Conservation (phyloP, 495 filamentous ascomycete species). For the Aspergillus panamensis region DNA sequence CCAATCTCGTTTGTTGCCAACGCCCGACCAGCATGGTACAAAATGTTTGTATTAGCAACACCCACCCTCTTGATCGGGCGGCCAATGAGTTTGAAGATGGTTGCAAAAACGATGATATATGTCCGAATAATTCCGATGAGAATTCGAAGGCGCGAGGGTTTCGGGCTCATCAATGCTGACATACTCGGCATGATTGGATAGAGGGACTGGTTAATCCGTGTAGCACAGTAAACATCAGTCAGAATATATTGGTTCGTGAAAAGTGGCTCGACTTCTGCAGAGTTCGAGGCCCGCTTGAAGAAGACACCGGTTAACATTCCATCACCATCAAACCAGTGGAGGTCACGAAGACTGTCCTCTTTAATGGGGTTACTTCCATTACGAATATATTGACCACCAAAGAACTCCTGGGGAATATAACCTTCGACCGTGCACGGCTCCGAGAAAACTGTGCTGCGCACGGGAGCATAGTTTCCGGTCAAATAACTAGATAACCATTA, state of each 20-base stretch:
- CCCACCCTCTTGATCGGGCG: constrained; percentile 59
- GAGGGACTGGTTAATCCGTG: constrained; percentile 38
- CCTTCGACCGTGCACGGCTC: constrained; percentile 49
- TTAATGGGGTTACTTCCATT: constrained; percentile 68
- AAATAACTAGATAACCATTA: constrained; percentile 38
- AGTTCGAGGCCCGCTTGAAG: constrained; percentile 39
- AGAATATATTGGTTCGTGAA: constrained; percentile 64
- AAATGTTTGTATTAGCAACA: constrained; percentile 59
- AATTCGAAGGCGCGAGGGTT: constrained; percentile 39
- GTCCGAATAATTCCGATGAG: constrained; percentile 47
- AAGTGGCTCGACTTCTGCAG: constrained; percentile 42
- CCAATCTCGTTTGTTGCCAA: constrained; percentile 65
- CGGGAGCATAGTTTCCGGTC: constrained; percentile 62
- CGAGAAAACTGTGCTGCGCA: constrained; percentile 47
- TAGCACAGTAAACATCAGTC: constrained; percentile 57
- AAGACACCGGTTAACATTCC: constrained; percentile 65
- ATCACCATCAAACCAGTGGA: constrained; percentile 71
- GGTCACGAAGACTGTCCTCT: constrained; percentile 50
- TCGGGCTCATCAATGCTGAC: constrained; percentile 53
- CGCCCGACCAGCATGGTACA: constrained; percentile 63
- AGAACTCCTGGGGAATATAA: constrained; percentile 54
- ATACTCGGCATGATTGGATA: constrained; percentile 59
- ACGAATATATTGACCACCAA: constrained; percentile 63
- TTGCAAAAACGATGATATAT: constrained; percentile 40
- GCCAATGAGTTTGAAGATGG: constrained; percentile 52